Conservation (phyloP, 257 asterid species). For the Penstemon barbatus region DNA sequence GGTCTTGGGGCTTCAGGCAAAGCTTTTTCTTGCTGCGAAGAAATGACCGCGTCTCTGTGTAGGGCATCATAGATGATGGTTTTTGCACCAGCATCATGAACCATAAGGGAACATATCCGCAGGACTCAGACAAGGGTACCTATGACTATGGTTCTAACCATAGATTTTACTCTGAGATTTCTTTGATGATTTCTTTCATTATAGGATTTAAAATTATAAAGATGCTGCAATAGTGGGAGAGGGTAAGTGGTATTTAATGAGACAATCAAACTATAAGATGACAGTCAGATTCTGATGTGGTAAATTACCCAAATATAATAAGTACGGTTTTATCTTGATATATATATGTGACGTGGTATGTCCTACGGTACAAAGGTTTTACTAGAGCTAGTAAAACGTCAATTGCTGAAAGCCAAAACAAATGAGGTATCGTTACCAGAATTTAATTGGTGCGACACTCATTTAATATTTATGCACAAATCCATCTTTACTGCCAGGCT, state of each 20-base stretch:
- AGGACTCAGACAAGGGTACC: constrained; percentile 14
- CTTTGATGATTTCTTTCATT: neutral
- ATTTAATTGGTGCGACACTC: neutral
- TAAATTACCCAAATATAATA: too few relatives aligned
- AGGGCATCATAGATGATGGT: constrained; percentile 28
- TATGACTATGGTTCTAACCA: neutral
- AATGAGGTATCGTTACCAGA: neutral
- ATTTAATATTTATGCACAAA: neutral
- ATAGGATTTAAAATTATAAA: neutral
- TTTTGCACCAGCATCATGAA: constrained; percentile 10
- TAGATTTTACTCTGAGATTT: neutral
- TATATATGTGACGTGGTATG: too few relatives aligned
- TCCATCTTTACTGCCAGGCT: neutral
- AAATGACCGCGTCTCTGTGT: neutral
- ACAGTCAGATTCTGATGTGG: neutral
- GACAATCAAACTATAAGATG: neutral
- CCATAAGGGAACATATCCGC: constrained; percentile 25
- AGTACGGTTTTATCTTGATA: neutral
- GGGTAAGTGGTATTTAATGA: neutral
- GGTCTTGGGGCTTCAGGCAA: neutral
- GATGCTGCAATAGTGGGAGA: neutral
- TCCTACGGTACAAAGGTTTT: too few relatives aligned
- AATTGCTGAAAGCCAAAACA: neutral
- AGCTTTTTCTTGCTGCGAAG: too few relatives aligned
- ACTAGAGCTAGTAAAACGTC: too few relatives aligned